These are phyloP conservation scores for Tremellales sp. DNA, from an alignment of 1,284 basidiomycete species.

Conservation along the genomic window DNA sequence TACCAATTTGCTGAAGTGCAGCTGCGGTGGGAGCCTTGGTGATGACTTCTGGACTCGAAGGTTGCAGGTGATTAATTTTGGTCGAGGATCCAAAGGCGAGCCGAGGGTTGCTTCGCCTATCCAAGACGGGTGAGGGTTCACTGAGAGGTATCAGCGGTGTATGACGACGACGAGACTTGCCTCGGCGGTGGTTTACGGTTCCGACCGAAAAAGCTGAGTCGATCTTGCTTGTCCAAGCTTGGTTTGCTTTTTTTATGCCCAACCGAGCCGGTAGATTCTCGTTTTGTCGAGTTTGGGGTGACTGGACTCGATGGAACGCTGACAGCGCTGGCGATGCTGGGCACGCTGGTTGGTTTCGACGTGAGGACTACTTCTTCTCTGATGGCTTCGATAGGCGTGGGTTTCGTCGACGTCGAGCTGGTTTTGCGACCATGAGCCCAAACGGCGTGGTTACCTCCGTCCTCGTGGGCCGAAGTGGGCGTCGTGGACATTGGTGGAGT, in stretches of 20 bases:
- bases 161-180: conserved; percentile 44
- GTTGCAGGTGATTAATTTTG: conserved; percentile 28
- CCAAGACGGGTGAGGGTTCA: conserved; percentile 15
- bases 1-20: conserved; percentile 81
- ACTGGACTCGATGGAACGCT: conserved; percentile 40
- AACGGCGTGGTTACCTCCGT: conserved; percentile 21
- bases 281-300: conserved; percentile 36
- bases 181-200: conserved; percentile 72
- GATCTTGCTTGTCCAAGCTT: conserved; percentile 47
- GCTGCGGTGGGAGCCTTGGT: no score
- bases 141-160: conserved; percentile 5
- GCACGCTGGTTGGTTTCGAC: conserved; percentile 11
- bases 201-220: conserved; percentile 66
- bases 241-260: conserved; percentile 45
- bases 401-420: conserved; percentile 23
- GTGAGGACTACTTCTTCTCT: conserved; percentile 5
- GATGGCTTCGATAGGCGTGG: conserved; percentile 12
- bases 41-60: conserved; percentile 29
- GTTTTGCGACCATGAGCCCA: conserved; percentile 37
- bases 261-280: conserved; percentile 41
- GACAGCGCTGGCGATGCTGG: conserved; percentile 20
- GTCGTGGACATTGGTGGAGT: conserved; percentile 22
- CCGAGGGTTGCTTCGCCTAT: conserved; percentile 22
- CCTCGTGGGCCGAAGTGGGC: conserved; percentile 17
- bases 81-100: conserved; percentile 15